Evolutionary conservation across 768 basidiomycete species (phyloP).

Genomic region (Leccinum subtestaceum): DNA sequence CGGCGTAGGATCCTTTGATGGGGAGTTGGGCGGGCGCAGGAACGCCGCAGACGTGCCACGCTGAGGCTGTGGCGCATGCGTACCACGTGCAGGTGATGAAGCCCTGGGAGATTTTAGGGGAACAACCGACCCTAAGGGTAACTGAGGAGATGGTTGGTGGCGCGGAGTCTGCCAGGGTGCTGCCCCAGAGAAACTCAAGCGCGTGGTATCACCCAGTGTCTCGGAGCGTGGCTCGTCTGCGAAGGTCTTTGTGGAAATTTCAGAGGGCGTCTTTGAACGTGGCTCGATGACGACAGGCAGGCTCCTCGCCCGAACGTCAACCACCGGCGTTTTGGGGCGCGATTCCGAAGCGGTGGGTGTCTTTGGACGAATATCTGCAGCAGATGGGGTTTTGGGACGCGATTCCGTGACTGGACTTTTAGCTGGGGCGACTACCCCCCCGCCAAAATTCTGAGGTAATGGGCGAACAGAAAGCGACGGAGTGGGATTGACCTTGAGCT

Average conservation of each 20-base stretch:
- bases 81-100: slow-evolving; percentile 39
- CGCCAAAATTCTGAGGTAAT: slow-evolving; percentile 21
- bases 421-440: slow-evolving; percentile 8
- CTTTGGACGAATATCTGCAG: slow-evolving; percentile 21
- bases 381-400: slow-evolving; percentile 21
- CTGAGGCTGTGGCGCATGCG: slow-evolving; percentile 42
- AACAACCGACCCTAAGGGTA: slow-evolving; percentile 29
- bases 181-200: slow-evolving; percentile 14
- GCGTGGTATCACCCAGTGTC: slow-evolving; percentile 17
- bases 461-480: slow-evolving; percentile 15
- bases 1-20: slow-evolving; percentile 71
- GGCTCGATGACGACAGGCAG: slow-evolving; percentile 9
- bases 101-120: slow-evolving; percentile 28
- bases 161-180: slow-evolving; percentile 24
- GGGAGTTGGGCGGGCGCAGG: slow-evolving; percentile 43
- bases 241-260: slow-evolving; percentile 11
- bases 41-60: slow-evolving; percentile 55
- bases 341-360: slow-evolving; percentile 15
- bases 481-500: slow-evolving; percentile 15
- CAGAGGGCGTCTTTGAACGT: slow-evolving; percentile 20
- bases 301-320: slow-evolving; percentile 15
- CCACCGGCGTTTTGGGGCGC: slow-evolving; percentile 23
- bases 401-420: slow-evolving; percentile 15
- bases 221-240: slow-evolving; percentile 23
- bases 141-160: slow-evolving; percentile 33